Percentiles rank a stretch among this genome's conserved stretches.
These are phyloP conservation scores for Hypomontagnella submonticulosa DNA, from an alignment of 495 filamentous ascomycete genomes.

Conservation along the genomic window DNA sequence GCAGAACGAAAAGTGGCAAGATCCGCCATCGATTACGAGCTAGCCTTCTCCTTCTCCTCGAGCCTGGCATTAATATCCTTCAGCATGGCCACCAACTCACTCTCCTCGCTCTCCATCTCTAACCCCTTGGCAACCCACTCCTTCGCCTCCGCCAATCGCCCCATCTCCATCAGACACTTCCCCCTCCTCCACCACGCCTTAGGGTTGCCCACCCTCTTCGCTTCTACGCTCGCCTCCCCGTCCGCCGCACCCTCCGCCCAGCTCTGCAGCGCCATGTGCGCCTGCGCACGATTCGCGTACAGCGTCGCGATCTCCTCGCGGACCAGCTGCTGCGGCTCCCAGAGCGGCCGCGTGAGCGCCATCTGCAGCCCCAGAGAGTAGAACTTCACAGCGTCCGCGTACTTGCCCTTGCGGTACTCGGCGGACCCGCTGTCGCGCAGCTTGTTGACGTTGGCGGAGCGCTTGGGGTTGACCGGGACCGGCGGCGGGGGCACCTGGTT, in stretches of 20 bases:
- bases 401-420: conserved; percentile 78
- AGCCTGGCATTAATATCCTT: conserved; percentile 71
- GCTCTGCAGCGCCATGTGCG: conserved; percentile 77
- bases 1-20: conserved; percentile 4
- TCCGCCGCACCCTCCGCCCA: conserved; percentile 88
- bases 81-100: conserved; percentile 73
- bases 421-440: conserved; percentile 88
- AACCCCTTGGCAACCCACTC: conserved; percentile 76
- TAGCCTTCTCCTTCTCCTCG: conserved; percentile 44
- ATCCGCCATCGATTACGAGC: conserved; percentile 22
- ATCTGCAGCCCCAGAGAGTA: conserved; percentile 89
- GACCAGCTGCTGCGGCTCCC: conserved; percentile 86
- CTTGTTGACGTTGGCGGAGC: conserved; percentile 84
- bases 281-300: conserved; percentile 90
- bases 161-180: conserved; percentile 90
- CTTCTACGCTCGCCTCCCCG: conserved; percentile 88
- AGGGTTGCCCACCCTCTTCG: conserved; percentile 84
- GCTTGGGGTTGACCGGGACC: conserved; percentile 85
- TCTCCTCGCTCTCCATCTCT: conserved; percentile 83
- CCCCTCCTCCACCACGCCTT: conserved; percentile 95
- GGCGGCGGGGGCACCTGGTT: conserved; percentile 76
- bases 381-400: conserved; percentile 79
- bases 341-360: conserved; percentile 81
- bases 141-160: conserved; percentile 81
- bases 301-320: conserved; percentile 83